Evolutionary conservation across 441 rosid genomes (phyloP).

Genomic region (Mallotus repandus): DNA sequence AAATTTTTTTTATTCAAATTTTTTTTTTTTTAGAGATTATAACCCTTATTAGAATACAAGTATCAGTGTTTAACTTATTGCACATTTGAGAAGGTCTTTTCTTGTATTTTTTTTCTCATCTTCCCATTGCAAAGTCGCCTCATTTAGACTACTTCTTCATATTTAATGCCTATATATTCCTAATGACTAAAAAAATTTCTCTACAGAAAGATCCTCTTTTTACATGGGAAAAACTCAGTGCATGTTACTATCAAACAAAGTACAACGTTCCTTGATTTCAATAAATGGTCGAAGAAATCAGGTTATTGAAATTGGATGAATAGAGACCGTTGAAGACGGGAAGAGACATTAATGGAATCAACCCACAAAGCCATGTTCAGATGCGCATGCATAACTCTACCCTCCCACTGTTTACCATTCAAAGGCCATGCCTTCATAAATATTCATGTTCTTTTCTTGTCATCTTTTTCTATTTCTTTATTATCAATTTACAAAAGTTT

Average conservation of each 20-base stretch:
- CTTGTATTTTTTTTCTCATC: neutral
- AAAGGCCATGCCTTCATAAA: neutral
- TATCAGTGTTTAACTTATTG: too few species aligned
- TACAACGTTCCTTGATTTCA: neutral
- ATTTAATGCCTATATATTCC: too few species aligned
- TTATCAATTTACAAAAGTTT: too few species aligned
- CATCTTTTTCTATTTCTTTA: too few species aligned
- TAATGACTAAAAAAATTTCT: neutral
- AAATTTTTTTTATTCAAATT: too few species aligned
- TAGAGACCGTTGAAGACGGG: neutral
- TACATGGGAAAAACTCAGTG: neutral
- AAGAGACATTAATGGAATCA: neutral
- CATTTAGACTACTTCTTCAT: neutral
- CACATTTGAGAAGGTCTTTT: too few species aligned
- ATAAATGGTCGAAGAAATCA: neutral
- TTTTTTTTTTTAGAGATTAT: too few species aligned
- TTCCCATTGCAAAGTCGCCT: neutral
- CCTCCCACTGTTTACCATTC: slow-evolving; percentile 2
- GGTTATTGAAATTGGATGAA: neutral
- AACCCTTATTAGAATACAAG: too few species aligned
- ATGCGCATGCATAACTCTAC: slow-evolving; percentile 13
- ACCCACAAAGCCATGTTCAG: neutral
- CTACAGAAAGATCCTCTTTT: neutral
- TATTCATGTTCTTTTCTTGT: too few species aligned
- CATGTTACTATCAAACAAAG: neutral